Evolutionary conservation across 345 rosid species (phyloP), one percentile per base, ranked within the genome.

Genomic region (Turritis glabra): DNA sequence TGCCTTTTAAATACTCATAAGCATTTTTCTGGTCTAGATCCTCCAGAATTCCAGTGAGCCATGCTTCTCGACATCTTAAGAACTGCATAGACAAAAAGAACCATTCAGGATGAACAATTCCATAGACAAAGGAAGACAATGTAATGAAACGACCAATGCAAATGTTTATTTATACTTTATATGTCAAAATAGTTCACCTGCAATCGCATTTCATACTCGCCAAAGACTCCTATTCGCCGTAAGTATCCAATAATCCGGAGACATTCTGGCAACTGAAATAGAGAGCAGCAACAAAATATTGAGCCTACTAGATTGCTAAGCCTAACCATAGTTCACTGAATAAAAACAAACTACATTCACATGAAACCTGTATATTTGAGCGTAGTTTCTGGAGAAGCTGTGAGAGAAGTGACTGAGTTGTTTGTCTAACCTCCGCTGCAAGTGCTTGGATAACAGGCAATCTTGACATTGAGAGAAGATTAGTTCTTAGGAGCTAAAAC

Each of bases 1-100:
- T 90, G 77, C 99, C 99, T 82, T 92, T 92, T 70, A 95, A 79
- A 85, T 87, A 92, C 69, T 90, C 97, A 64, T 92, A 95, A 17
- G 96, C 90, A 84, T 85, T 92, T 74, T 81, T 85, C 82, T 90
- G 99, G 80, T 90, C 96, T 67, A 92, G 79, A 86, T 95, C 97
- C 80, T 92, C 98, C 7, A 95, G 93, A 81, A 95, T 88, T 62
- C 97, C 97, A 79, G 93, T 87, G 73, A 95, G 96, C 99, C 99
- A 95, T 47, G 98, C 90, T 80, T 92, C 99, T 51, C 96, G 91
- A 73, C 99, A 95, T 85, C 96, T 90, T 77, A 95, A 79, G 83
- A 95, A 92, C 99, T 95, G 86, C 80, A 77, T 3, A 84, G 67
- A 81, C 8, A 74, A 72, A 63, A 47, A 47, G 47, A 58, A 47